Evolutionary conservation across 2,329 filamentous ascomycete genomes (phyloP).

Genomic region (Pezicula carpinea): DNA sequence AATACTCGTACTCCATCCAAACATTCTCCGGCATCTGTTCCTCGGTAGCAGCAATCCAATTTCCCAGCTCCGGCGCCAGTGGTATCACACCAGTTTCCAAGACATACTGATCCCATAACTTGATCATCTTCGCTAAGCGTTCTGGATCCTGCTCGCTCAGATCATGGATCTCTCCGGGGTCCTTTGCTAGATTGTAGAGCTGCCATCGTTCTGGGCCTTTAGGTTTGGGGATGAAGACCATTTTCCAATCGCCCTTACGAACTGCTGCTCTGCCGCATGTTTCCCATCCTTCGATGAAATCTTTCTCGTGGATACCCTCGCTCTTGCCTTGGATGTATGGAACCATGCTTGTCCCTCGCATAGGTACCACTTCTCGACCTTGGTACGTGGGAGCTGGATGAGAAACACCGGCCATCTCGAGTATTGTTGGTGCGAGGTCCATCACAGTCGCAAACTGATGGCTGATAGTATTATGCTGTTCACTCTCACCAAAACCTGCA

Average conservation of each 20-base stretch:
- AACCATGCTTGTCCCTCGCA: constrained; percentile 36
- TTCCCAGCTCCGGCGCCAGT: constrained; percentile 51
- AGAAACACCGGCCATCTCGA: constrained; percentile 29
- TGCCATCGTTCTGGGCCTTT: constrained; percentile 53
- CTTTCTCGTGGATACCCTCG: constrained; percentile 41
- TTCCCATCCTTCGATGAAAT: constrained; percentile 53
- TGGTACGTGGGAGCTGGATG: constrained; percentile 27
- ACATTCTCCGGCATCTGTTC: constrained; percentile 62
- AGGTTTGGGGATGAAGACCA: constrained; percentile 51
- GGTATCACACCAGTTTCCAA: constrained; percentile 57
- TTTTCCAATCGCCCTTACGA: constrained; percentile 52
- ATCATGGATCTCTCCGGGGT: constrained; percentile 47
- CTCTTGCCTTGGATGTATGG: constrained; percentile 33
- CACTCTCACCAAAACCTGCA: constrained; percentile 15
- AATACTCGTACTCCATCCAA: constrained; percentile 64
- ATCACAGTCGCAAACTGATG: constrained; percentile 33
- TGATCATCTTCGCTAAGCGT: constrained; percentile 41
- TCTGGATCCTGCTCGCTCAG: constrained; percentile 36
- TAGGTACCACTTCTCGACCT: constrained; percentile 26
- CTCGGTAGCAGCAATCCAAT: constrained; percentile 56
- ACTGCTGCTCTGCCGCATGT: constrained; percentile 46
- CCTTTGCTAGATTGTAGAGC: constrained; percentile 47
- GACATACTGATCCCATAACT: constrained; percentile 53
- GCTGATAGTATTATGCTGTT: constrained; percentile 27
- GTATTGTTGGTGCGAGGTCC: constrained; percentile 32